Evolutionary conservation across 2,329 filamentous ascomycete species (phyloP).

Genomic region (Neospermospora avenae): DNA sequence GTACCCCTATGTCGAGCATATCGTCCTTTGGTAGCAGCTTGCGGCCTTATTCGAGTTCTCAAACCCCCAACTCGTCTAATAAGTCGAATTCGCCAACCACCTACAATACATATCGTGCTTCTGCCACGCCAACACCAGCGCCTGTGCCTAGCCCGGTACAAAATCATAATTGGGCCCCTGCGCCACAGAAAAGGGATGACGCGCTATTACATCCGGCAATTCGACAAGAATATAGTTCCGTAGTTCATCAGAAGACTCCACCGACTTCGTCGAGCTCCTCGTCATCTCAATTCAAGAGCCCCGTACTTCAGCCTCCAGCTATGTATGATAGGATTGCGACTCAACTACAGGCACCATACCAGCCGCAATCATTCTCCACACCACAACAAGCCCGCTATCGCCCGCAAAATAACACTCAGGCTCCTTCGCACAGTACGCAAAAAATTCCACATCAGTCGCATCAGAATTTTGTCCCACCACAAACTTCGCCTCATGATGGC

Average conservation of each 20-base stretch:
- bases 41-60: conserved; percentile 14
- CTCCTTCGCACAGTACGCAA: conserved; percentile 1
- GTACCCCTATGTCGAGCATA: conserved; percentile 8
- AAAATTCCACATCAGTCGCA: neutral
- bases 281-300: conserved; percentile 13
- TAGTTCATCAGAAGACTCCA: conserved; percentile 28
- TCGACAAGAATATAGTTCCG: conserved; percentile 33
- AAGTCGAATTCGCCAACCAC: neutral
- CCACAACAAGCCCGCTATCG: conserved; percentile 10
- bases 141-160: conserved; percentile 3
- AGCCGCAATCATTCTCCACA: conserved; percentile 4
- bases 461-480: neutral
- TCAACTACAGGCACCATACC: conserved; percentile 12
- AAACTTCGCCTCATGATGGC: neutral
- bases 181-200: conserved; percentile 24
- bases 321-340: conserved; percentile 21
- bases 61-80: conserved; percentile 8
- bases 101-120: conserved; percentile 8
- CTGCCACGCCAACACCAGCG: conserved; percentile 8
- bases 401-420: neutral
- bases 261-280: conserved; percentile 10
- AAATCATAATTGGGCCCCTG: conserved; percentile 9
- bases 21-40: conserved; percentile 14
- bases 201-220: conserved; percentile 39
- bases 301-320: conserved; percentile 22